Conservation (phyloP, 345 rosid genomes). For the Abelmoschus esculentus region DNA sequence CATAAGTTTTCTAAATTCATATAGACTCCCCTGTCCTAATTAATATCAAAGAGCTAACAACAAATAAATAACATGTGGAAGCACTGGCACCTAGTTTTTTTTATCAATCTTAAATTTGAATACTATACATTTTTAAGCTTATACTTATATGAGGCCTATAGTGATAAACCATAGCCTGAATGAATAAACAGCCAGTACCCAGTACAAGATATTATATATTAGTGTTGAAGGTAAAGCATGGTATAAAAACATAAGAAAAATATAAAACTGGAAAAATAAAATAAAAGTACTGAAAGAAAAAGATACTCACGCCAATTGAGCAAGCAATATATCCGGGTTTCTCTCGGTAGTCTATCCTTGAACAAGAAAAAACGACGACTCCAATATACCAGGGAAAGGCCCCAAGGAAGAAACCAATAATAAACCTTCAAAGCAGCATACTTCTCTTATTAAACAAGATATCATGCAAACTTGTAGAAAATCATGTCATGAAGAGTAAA, state of each 20-base stretch:
- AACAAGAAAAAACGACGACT: slow-evolving; percentile 45
- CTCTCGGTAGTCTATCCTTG: slow-evolving; percentile 68
- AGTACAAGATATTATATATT: neutral
- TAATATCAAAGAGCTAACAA: neutral
- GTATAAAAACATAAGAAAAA: neutral
- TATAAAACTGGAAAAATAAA: neutral
- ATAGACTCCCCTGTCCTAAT: neutral
- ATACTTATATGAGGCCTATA: neutral
- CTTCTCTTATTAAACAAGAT: slow-evolving; percentile 10
- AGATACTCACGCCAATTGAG: slow-evolving; percentile 1
- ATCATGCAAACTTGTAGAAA: neutral
- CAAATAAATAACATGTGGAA: neutral
- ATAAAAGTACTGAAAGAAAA: neutral
- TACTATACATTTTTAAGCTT: neutral
- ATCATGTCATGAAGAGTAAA: neutral
- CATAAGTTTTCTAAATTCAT: neutral
- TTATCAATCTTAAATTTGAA: neutral
- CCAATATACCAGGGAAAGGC: slow-evolving; percentile 90
- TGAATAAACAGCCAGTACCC: neutral
- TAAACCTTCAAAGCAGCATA: slow-evolving; percentile 44
- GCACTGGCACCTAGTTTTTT: neutral
- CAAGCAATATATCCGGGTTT: slow-evolving; percentile 88
- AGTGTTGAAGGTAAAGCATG: neutral
- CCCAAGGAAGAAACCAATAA: slow-evolving; percentile 78
- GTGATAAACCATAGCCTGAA: neutral